Conservation (phyloP, 331 rosid genomes). For the Spiraea crenata region DNA sequence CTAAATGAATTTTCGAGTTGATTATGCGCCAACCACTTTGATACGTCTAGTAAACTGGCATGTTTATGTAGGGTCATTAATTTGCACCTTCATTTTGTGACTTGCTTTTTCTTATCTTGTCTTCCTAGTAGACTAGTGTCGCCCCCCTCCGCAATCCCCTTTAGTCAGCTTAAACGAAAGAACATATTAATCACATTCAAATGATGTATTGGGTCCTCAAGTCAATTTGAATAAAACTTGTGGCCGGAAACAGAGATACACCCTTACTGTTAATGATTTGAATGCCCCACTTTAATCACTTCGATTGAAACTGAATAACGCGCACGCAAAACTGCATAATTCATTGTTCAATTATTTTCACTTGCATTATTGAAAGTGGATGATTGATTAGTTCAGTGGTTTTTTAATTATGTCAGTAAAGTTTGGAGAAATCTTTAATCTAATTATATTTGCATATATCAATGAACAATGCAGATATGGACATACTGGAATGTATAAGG, state of each 20-base stretch:
- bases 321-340: not conserved
- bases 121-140: not conserved
- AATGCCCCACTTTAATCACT: not conserved
- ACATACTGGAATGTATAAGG: constrained; percentile 68
- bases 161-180: too few relatives aligned
- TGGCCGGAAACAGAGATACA: not conserved
- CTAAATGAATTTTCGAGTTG: not conserved
- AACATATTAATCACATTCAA: not conserved
- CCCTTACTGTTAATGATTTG: not conserved
- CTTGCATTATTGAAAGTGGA: not conserved
- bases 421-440: not conserved
- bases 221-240: not conserved
- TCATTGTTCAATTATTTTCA: not conserved
- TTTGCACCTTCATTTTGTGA: not conserved
- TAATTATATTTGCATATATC: not conserved
- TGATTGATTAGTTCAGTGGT: not conserved
- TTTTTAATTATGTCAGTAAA: too few relatives aligned
- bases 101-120: not conserved
- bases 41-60: not conserved
- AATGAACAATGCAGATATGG: constrained; percentile 56
- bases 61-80: not conserved
- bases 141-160: not conserved
- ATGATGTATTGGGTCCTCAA: not conserved
- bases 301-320: too few relatives aligned
- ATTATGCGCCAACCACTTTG: not conserved